Evolutionary conservation across 2,329 filamentous ascomycete genomes (phyloP).

Genomic region (Sporothrix euskadiensis): DNA sequence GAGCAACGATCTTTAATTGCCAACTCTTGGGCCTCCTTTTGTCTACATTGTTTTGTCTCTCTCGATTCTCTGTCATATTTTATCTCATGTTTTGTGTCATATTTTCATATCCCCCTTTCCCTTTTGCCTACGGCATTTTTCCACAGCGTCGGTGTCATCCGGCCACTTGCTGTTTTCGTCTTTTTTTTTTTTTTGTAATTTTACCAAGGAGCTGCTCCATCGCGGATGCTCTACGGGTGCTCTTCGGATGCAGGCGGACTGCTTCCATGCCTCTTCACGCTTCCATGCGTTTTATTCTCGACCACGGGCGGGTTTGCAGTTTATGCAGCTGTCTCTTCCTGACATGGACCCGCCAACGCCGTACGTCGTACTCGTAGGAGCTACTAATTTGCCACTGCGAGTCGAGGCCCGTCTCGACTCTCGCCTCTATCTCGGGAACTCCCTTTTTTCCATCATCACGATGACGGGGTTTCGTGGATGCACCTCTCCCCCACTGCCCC

Average conservation of each 20-base stretch:
- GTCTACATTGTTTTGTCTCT: not conserved
- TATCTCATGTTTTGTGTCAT: not conserved
- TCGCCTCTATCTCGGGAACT: not conserved
- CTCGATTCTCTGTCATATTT: not conserved
- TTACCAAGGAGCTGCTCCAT: not conserved
- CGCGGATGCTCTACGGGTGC: not conserved
- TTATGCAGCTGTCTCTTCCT: not conserved
- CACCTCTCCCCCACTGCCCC: not conserved
- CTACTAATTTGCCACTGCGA: not conserved
- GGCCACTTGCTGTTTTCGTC: slow-evolving; percentile 7
- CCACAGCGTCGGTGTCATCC: not conserved
- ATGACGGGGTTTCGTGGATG: not conserved
- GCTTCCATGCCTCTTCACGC: not conserved
- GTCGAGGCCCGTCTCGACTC: not conserved
- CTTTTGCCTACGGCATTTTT: not conserved
- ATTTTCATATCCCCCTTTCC: not conserved
- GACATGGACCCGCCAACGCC: not conserved
- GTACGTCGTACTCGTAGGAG: too few relatives aligned
- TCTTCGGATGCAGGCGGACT: not conserved
- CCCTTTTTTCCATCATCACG: not conserved
- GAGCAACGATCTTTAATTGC: not conserved
- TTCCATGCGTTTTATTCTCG: not conserved
- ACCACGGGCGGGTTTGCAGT: not conserved
- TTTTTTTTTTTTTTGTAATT: not conserved
- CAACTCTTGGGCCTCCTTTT: not conserved